Conservation (phyloP, 2,329 filamentous ascomycete genomes). For the Iodosphaeria phyllophila region DNA sequence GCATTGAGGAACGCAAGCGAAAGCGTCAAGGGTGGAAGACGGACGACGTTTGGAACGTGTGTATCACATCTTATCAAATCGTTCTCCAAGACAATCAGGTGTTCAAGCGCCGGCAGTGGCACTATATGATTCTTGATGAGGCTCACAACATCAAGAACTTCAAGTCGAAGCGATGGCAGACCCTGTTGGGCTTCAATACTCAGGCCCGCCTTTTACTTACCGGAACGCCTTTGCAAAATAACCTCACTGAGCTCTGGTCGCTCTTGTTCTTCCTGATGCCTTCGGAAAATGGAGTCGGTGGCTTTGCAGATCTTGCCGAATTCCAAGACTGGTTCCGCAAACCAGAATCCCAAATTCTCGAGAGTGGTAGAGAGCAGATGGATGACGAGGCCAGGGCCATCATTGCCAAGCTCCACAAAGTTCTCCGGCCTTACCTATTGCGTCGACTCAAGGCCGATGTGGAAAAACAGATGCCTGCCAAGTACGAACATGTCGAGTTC, state of each 20-base stretch:
- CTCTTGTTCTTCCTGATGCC: constrained; percentile 93
- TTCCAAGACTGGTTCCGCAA: constrained; percentile 94
- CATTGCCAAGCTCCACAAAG: constrained; percentile 84
- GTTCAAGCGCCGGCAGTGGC: constrained; percentile 84
- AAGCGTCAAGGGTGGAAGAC: constrained; percentile 91
- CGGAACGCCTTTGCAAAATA: constrained; percentile 91
- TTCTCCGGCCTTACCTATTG: constrained; percentile 79
- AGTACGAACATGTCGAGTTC: constrained; percentile 93
- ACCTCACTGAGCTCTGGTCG: constrained; percentile 92
- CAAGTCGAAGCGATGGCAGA: constrained; percentile 93
- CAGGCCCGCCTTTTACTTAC: constrained; percentile 74
- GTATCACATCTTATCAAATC: constrained; percentile 94
- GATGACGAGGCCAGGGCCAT: constrained; percentile 86
- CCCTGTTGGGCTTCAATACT: constrained; percentile 83
- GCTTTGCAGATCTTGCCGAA: constrained; percentile 86
- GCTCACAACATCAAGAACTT: constrained; percentile 99
- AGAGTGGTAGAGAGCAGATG: constrained; percentile 84
- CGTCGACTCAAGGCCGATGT: constrained; percentile 88
- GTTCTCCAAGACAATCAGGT: constrained; percentile 87
- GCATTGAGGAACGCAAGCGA: constrained; percentile 73
- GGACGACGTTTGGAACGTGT: constrained; percentile 87
- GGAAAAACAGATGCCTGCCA: constrained; percentile 96
- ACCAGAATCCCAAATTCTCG: constrained; percentile 87
- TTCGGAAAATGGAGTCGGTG: constrained; percentile 67
- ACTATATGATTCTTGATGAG: constrained; percentile 96